Conservation (phyloP, 2,329 filamentous ascomycete species). For the Fusarium anthophilum region DNA sequence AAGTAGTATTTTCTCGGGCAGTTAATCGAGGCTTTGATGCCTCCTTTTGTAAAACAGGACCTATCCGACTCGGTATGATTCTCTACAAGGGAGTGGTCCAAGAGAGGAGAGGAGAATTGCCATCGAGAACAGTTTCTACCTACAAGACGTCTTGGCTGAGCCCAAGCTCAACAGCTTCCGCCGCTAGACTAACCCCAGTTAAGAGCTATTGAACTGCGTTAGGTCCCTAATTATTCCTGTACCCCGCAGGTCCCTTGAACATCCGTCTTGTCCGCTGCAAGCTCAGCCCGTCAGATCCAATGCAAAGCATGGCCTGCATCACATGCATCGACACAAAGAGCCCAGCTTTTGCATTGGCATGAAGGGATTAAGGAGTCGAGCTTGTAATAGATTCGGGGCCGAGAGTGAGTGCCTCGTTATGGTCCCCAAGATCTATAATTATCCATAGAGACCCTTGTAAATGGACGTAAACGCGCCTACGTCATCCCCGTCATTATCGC, state of each 20-base stretch:
- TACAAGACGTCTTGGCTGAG: background rate
- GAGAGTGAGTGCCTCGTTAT: background rate
- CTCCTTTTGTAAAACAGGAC: background rate
- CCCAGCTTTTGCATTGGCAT: background rate
- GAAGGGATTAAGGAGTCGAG: background rate
- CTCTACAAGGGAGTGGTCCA: background rate
- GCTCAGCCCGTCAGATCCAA: background rate
- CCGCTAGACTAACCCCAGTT: background rate
- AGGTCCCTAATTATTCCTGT: background rate
- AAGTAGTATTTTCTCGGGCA: background rate
- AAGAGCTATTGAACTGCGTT: background rate
- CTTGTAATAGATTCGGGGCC: background rate
- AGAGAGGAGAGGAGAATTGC: background rate
- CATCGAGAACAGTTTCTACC: background rate
- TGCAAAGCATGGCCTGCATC: background rate
- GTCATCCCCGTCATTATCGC: slow-evolving; percentile 29
- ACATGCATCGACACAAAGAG: slow-evolving; percentile 17
- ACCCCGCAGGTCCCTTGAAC: slow-evolving; percentile 30
- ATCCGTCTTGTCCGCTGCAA: background rate
- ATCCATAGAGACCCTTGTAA: slow-evolving; percentile 10
- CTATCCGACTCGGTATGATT: background rate
- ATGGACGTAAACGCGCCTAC: slow-evolving; percentile 23
- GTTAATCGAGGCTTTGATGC: background rate
- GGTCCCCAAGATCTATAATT: slow-evolving; percentile 6
- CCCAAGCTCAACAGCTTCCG: background rate